Base-by-base conservation (phyloP, 139 green algal genomes). In the Spirogloea muscicola region DNA sequence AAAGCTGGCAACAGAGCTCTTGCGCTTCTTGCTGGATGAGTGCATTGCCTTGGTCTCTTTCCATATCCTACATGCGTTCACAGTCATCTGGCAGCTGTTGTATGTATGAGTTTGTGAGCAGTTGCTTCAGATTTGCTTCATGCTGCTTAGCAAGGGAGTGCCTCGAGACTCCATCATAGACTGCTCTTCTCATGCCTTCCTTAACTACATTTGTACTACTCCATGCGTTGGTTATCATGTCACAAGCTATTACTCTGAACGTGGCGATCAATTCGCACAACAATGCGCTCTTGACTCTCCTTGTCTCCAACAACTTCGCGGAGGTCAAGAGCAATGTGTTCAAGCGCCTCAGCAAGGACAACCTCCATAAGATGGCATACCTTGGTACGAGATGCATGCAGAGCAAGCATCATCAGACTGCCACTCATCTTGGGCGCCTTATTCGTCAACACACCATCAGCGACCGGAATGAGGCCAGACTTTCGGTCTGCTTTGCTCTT, bases 321-420 rank as follows among this genome's bases (percentile, higher is more conserved):
- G 84, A 88, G 72, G 79, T 88, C 51, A 88, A 88, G 67, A 42
- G 77, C 9, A 87, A 78, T 64, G 68, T 88, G 0, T 88, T 88
- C 77, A 88, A 88, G 60, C 77, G 76, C n/a, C 70, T 86, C 65
- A 58, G 69, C 66, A 18, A 31, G n/a, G 69, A 78, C 13, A 87
- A 82, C 46, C 29, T 87, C 27, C 86, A 76, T 65, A 67, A 73
- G 34, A 37, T 87, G 1, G 60, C 81, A 4, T 74, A 58, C 31
- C 38, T 75, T 39, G 82, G 82, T 73, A 68, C 78, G 16, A 31
- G 31, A 55, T n/a, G n/a, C n/a, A n/a, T n/a, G n/a, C n/a, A n/a
- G n/a, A n/a, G n/a, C n/a, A n/a, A n/a, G n/a, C n/a, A n/a, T n/a
- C n/a, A n/a, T n/a, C n/a, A n/a, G n/a, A n/a, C n/a, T n/a, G n/a